A percentile compares a stretch with the other conserved stretches of the same genome.
Conservation (phyloP, 75 land plant species). For the Selaginella tamariscina region DNA sequence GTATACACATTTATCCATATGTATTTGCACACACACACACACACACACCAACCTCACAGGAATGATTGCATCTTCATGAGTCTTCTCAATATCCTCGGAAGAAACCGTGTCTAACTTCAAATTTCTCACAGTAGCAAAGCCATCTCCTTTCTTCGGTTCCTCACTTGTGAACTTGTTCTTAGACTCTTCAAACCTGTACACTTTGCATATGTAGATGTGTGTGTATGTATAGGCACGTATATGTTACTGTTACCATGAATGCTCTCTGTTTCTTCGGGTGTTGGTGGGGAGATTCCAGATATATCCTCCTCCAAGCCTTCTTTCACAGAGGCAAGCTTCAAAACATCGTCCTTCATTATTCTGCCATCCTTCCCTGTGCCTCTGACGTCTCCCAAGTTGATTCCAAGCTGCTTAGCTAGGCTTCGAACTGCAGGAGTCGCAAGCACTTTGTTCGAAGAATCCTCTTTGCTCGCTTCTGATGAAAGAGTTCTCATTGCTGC, state of each 20-base stretch:
- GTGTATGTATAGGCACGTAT: no score
- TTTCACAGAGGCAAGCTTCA: constrained; percentile 37
- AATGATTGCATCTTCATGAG: constrained; percentile 15
- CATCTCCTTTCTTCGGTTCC: no score
- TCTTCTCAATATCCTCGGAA: not conserved
- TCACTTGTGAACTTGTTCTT: no score
- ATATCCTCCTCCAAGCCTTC: constrained; percentile 33
- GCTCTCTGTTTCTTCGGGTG: not conserved
- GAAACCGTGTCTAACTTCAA: not conserved
- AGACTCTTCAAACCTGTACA: no score
- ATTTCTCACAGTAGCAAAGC: not conserved
- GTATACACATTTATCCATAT: no score
- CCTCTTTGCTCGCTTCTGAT: no score
- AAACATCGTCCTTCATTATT: constrained; percentile 63
- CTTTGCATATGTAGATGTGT: no score
- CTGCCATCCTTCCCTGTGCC: constrained; percentile 94
- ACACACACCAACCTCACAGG: constrained; percentile 21
- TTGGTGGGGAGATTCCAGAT: constrained; percentile 9
- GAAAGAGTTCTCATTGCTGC: no score
- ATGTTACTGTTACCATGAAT: no score
- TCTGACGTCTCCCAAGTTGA: constrained; percentile 41
- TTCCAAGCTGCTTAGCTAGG: constrained; percentile 69
- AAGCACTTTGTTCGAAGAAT: constrained; percentile 27
- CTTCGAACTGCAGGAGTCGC: constrained; percentile 81
- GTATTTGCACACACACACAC: no score